Evolutionary conservation across 331 rosid species (phyloP), one percentile per base, ranked within the genome.

Genomic region (Malus hybrid): DNA sequence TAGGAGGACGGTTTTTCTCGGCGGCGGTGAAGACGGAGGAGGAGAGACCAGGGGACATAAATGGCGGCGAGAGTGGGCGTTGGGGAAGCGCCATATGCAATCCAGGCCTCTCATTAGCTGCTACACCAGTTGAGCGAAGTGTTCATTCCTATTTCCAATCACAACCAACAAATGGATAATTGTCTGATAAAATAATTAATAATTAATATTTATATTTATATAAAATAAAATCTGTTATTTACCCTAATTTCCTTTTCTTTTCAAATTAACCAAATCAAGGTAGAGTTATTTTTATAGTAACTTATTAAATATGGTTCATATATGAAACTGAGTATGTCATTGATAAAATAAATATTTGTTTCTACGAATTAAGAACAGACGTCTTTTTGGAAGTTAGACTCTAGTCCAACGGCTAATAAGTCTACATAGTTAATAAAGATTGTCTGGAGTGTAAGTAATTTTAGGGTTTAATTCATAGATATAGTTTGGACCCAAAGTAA

Each of bases 51-150:
- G 72, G 39, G 70, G 81, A 56, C 65, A 42, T 16, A 80, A 67
- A 70, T 54, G 56, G 34, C 52, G 13, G 15, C 34, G 24, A 20
- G 28, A 77, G 13, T 20, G 80, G 78, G 76, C 61, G 65, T 71
- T 67, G 69, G 79, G 66, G 67, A 79, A 75, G 73, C 79, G 80
- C 76, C 81, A 48, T 31, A 84, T 33, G 57, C 82, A 80, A 73
- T 83, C 84, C 77, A 80, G 64, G 76, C 87, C 80, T 72, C 63
- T 83, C 95, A 90, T 76, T 73, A 29, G 82, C 66, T 19, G 11
- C 36, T 11, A 59, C 31, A 22, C 22, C 61, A 33, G 24, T 27
- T 44, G 59, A 73, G 68, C 59, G 8, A 11, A 19, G 44, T 24
- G 52, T 42, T 24, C 68, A 22, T 56, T 32, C 76, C 20, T 42